Evolutionary conservation across 441 rosid species (phyloP).

Genomic region (Mallotus repandus): DNA sequence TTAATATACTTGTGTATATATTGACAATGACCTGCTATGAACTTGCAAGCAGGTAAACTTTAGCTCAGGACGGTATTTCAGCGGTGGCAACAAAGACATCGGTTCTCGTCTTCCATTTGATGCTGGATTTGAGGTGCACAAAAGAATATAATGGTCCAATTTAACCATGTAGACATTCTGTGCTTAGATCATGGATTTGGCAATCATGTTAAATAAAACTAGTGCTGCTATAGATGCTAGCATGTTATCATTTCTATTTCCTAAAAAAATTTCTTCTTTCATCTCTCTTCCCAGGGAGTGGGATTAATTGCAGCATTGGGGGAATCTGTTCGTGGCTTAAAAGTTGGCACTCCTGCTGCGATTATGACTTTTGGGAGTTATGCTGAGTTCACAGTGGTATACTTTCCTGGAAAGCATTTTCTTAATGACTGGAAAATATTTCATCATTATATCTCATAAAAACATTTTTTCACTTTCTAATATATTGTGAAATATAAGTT

Average conservation of each 20-base stretch:
- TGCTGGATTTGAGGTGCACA: slow-evolving; percentile 91
- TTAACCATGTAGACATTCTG: slow-evolving; percentile 20
- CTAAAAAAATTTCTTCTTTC: background rate
- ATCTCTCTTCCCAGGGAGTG: slow-evolving; percentile 54
- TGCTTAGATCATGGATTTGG: slow-evolving; percentile 14
- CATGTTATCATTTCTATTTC: background rate
- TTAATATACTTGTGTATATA: background rate
- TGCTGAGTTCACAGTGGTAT: slow-evolving; percentile 75
- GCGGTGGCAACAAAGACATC: slow-evolving; percentile 39
- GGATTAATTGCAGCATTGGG: slow-evolving; percentile 92
- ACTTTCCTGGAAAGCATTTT: slow-evolving; percentile 16
- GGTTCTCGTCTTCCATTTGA: slow-evolving; percentile 78
- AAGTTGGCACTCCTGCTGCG: slow-evolving; percentile 96
- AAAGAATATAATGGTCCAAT: slow-evolving; percentile 13
- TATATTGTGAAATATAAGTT: slow-evolving; percentile 13
- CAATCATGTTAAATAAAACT: slow-evolving; percentile 1
- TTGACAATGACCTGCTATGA: slow-evolving; percentile 16
- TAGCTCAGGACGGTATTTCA: slow-evolving; percentile 94
- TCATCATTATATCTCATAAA: slow-evolving; percentile 13
- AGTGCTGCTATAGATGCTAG: background rate
- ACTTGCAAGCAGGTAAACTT: slow-evolving; percentile 70
- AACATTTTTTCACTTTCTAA: background rate
- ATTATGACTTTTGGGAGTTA: slow-evolving; percentile 88
- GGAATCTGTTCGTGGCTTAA: slow-evolving; percentile 63
- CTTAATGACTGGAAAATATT: slow-evolving; percentile 5